Evolutionary conservation across 306 rosid genomes (phyloP).

Genomic region (Cotoneaster glaucophyllus): DNA sequence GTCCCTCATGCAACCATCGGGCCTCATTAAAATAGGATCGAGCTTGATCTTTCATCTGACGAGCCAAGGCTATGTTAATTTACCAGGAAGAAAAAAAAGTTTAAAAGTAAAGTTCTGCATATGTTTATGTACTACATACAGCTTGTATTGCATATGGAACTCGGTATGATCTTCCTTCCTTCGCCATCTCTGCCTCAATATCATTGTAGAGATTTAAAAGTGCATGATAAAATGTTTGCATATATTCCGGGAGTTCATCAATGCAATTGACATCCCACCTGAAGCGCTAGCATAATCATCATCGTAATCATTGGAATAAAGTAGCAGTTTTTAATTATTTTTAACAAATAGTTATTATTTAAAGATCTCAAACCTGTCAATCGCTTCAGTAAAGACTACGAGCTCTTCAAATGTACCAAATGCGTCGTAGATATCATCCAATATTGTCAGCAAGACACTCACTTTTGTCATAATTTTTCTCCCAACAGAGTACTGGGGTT

Average conservation of each 20-base stretch:
- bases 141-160: conserved; percentile 16
- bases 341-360: too few relatives aligned
- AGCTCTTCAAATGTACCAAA: conserved; percentile 52
- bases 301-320: too few relatives aligned
- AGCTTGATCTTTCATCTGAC: conserved; percentile 9
- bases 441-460: not conserved
- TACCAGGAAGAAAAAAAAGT: too few relatives aligned
- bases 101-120: not conserved
- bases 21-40: conserved; percentile 27
- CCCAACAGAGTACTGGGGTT: conserved; percentile 18
- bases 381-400: conserved; percentile 28
- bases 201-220: conserved; percentile 15
- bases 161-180: conserved; percentile 17
- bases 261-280: conserved; percentile 25
- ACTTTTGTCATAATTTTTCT: conserved; percentile 23
- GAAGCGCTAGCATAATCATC: not conserved
- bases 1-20: conserved; percentile 24
- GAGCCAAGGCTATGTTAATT: not conserved
- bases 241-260: conserved; percentile 22
- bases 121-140: not conserved
- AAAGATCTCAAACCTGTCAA: conserved; percentile 26
- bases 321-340: too few relatives aligned
- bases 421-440: conserved; percentile 47
- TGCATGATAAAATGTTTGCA: conserved; percentile 5
- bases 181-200: conserved; percentile 1